Conservation (phyloP, 352 stramenopile species). For the Pythium chondricola region DNA sequence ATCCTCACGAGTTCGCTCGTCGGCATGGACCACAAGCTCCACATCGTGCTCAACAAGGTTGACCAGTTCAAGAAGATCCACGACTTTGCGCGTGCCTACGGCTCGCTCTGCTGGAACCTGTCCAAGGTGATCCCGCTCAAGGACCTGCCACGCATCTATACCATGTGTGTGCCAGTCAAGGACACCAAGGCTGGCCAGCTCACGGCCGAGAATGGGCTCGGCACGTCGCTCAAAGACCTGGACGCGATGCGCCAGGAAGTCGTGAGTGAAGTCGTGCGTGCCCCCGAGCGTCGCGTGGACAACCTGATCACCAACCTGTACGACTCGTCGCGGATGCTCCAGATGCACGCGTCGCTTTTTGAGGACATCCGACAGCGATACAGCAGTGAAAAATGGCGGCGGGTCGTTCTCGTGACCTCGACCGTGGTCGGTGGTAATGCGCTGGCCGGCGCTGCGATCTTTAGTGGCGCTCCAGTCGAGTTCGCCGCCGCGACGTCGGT, state of each 20-base stretch:
- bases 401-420: constrained; percentile 53
- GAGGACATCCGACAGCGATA: constrained; percentile 78
- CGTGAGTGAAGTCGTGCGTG: constrained; percentile 95
- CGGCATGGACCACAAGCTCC: constrained; percentile 99
- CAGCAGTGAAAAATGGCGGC: constrained; percentile 75
- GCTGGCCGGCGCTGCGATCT: constrained; percentile 66
- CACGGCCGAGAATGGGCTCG: constrained; percentile 47
- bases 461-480: constrained; percentile 74
- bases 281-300: constrained; percentile 96
- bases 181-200: constrained; percentile 36
- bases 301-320: constrained; percentile 99
- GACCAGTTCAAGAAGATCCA: constrained; percentile 98
- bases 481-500: constrained; percentile 78
- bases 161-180: constrained; percentile 97
- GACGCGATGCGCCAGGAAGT: constrained; percentile 96
- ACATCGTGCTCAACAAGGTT: constrained; percentile 99
- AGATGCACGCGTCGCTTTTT: constrained; percentile 93
- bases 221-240: constrained; percentile 90
- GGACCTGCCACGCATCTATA: constrained; percentile 99
- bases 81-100: constrained; percentile 99
- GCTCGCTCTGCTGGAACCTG: constrained; percentile 99
- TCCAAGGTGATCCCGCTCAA: constrained; percentile 98
- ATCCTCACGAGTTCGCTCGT: constrained; percentile 96
- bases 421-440: constrained; percentile 68
- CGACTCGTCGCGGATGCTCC: constrained; percentile 85